These are phyloP conservation scores for Allium fistulosum DNA, from an alignment of 106 monocot genomes.

Conservation along the genomic window DNA sequence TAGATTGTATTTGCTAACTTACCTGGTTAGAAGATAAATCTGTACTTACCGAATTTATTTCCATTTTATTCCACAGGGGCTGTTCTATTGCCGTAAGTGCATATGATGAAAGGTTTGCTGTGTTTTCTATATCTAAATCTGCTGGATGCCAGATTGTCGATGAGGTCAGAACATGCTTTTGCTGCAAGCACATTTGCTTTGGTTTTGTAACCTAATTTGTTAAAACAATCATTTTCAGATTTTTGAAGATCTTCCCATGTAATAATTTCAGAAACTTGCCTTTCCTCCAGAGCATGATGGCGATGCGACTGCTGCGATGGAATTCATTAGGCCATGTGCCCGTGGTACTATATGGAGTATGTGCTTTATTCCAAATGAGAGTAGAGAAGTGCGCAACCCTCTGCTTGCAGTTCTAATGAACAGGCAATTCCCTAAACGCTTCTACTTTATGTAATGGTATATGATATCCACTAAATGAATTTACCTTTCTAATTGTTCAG, in stretches of 20 bases:
- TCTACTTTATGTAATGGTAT: too few species aligned
- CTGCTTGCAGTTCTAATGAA: constrained; percentile 70
- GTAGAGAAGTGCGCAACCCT: constrained; percentile 35
- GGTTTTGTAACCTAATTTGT: constrained; percentile 29
- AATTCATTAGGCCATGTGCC: constrained; percentile 11
- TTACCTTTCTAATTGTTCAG: constrained; percentile 32
- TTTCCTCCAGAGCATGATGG: constrained; percentile 73
- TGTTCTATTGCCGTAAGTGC: constrained; percentile 86
- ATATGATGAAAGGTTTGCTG: constrained; percentile 63
- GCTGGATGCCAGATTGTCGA: constrained; percentile 33
- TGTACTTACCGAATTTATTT: too few species aligned
- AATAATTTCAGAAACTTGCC: constrained; percentile 85
- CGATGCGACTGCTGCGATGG: constrained; percentile 14
- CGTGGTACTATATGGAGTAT: constrained; percentile 97
- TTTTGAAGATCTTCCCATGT: constrained; percentile 70
- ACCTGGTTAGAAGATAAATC: too few species aligned
- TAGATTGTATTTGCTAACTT: too few species aligned
- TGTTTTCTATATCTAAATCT: constrained; percentile 50
- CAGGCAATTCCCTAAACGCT: constrained; percentile 20
- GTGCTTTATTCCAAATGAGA: constrained; percentile 60
- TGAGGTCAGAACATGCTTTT: constrained; percentile 41
- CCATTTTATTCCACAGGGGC: constrained; percentile 27
- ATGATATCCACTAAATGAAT: background rate
- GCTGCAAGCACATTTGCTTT: background rate
- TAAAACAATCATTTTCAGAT: constrained; percentile 54